phyloP scores from a whole-genome alignment of 176 grass and related monocot species.

The maize (Zea mays) region Zm-B73-REFERENCE-NAM-5.0 NC_050100.1:98634001-98634500 shows the following conservation, averaged over 20 bases:
- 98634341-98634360: conserved; percentile 92
- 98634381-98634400: not conserved
- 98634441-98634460: conserved; percentile 67
- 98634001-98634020: conserved; percentile 43
- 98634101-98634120: conserved; percentile 58
- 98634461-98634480: conserved; percentile 71
- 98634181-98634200: conserved; percentile 53
- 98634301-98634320: conserved; percentile 27
- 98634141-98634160: conserved; percentile 67
- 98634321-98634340: conserved; percentile 30
- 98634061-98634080: conserved; percentile 14
- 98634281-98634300: not conserved
- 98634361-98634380: conserved; percentile 70
- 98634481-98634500: conserved; percentile 75
- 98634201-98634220: conserved; percentile 92
- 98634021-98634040: conserved; percentile 31
- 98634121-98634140: conserved; percentile 79
- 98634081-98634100: conserved; percentile 33
- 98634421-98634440: conserved; percentile 79
- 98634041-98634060: conserved; percentile 33
- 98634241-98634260: conserved; percentile 65
- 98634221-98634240: conserved; percentile 81
- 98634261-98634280: conserved; percentile 25
- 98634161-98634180: conserved; percentile 79
- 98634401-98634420: conserved; percentile 73